A percentile compares a stretch with the other conserved stretches of the same genome.
Conservation (phyloP, 1,139 yeast species). For the Debaryomyces fabryi region DNA sequence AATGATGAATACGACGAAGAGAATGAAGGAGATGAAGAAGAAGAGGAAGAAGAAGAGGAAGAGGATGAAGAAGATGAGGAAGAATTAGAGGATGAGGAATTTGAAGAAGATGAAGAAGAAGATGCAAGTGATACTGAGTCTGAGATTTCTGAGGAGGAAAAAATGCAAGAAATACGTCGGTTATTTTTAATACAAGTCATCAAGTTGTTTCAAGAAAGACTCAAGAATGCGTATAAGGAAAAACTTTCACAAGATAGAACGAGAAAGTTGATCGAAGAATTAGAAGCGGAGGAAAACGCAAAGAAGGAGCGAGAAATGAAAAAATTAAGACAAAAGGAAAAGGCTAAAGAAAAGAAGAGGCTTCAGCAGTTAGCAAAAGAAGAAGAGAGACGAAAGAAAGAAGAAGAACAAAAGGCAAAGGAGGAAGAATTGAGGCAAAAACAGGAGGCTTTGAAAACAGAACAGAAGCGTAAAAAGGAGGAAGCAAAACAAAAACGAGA, state of each 20-base stretch:
- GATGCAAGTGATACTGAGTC: conserved; percentile 41
- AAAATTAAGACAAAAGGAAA: conserved; percentile 71
- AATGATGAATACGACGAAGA: conserved; percentile 27
- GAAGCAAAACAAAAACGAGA: conserved; percentile 53
- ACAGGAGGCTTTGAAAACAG: conserved; percentile 45
- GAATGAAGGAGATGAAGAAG: conserved; percentile 20
- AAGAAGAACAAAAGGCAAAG: conserved; percentile 51
- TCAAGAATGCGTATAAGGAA: conserved; percentile 72
- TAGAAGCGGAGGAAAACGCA: conserved; percentile 74
- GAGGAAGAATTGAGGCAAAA: conserved; percentile 38
- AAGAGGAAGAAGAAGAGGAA: conserved; percentile 27
- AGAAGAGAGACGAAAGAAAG: conserved; percentile 65
- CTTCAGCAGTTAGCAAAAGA: conserved; percentile 72
- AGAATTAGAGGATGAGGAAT: conserved; percentile 32
- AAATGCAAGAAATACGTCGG: conserved; percentile 75
- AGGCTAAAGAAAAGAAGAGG: conserved; percentile 76
- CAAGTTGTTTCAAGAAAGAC: conserved; percentile 69
- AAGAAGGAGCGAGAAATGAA: conserved; percentile 73
- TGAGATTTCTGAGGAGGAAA: conserved; percentile 61
- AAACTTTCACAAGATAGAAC: conserved; percentile 76
- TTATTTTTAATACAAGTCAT: conserved; percentile 75
- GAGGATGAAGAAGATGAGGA: conserved; percentile 31
- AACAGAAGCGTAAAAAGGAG: conserved; percentile 49
- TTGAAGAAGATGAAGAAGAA: conserved; percentile 34
- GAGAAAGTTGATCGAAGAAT: conserved; percentile 70